phyloP scores from a whole-genome alignment of 2,329 filamentous ascomycete species.

The Coniochaeta prunicola region DNA sequence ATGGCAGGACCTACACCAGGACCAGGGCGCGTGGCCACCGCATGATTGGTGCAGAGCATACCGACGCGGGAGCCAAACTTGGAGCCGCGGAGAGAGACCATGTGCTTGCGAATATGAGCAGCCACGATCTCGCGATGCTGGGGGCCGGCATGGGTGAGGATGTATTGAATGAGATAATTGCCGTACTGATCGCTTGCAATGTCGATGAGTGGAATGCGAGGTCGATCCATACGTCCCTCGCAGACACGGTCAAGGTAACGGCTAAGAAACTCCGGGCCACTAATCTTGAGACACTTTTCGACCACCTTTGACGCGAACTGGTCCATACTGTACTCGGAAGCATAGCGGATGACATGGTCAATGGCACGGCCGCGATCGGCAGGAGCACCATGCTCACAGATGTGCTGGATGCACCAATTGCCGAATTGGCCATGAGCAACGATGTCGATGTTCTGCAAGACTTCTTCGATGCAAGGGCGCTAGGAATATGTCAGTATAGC shows the following conservation, averaged over 20 bases:
- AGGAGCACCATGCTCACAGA: constrained; percentile 92
- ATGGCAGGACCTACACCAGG: constrained; percentile 68
- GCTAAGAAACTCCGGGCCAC: constrained; percentile 79
- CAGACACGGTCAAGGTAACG: constrained; percentile 92
- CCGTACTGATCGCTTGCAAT: constrained; percentile 98
- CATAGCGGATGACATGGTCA: constrained; percentile 89
- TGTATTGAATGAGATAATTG: constrained; percentile 97
- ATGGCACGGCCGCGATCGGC: constrained; percentile 88
- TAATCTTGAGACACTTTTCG: constrained; percentile 98
- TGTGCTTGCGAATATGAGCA: constrained; percentile 94
- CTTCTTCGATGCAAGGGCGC: constrained; percentile 96
- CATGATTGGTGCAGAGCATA: constrained; percentile 97
- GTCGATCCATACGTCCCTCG: constrained; percentile 81
- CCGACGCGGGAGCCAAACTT: constrained; percentile 98
- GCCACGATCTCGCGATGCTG: constrained; percentile 93
- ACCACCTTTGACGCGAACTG: constrained; percentile 99
- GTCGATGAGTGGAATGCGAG: constrained; percentile 93
- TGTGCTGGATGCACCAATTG: constrained; percentile 99
- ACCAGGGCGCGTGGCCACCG: constrained; percentile 79
- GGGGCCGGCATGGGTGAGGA: constrained; percentile 77
- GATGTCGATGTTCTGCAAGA: constrained; percentile 88
- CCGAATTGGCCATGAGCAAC: constrained; percentile 97
- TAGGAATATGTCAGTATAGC: constrained; percentile 25
- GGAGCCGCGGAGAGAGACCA: constrained; percentile 96
- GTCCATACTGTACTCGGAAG: constrained; percentile 96